These are phyloP conservation scores for Pestalotiopsis sp. DNA, from an alignment of 2,329 filamentous ascomycete species.

Conservation along the genomic window DNA sequence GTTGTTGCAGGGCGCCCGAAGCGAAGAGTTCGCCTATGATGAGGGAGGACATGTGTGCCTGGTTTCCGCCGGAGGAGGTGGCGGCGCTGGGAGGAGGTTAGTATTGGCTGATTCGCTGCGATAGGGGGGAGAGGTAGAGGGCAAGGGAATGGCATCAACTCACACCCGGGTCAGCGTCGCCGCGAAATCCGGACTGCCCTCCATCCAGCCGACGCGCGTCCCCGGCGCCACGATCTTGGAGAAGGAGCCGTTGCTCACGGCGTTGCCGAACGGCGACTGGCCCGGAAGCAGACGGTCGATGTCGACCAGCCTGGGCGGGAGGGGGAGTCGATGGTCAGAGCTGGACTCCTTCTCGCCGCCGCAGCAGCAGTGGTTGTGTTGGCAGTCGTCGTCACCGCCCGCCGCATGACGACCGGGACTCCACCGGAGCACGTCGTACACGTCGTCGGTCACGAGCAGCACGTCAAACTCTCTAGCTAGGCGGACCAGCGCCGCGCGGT, in stretches of 20 bases:
- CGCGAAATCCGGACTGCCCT: constrained; percentile 44
- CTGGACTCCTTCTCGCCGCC: no score
- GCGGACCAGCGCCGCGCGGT: constrained; percentile 69
- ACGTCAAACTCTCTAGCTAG: constrained; percentile 74
- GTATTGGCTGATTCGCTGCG: no score
- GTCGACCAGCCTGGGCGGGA: constrained; percentile 60
- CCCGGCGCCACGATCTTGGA: constrained; percentile 65
- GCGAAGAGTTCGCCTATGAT: constrained; percentile 52
- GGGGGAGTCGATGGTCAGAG: not conserved
- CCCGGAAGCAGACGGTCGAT: constrained; percentile 60
- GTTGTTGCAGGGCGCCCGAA: constrained; percentile 52
- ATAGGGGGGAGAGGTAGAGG: no score
- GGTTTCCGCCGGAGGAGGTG: constrained; percentile 15
- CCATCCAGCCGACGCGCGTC: constrained; percentile 28
- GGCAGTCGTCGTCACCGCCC: not conserved
- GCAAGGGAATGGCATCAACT: no score
- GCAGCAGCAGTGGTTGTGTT: not conserved
- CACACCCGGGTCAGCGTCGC: not conserved
- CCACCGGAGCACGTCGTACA: constrained; percentile 16
- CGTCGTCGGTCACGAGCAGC: constrained; percentile 12
- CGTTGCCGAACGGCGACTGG: constrained; percentile 58
- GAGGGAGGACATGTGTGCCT: constrained; percentile 29
- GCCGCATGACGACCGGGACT: not conserved
- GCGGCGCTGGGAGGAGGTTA: constrained; percentile 11
- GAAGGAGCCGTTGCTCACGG: constrained; percentile 68